These are phyloP conservation scores for Rachicladosporium sp. DNA, from an alignment of 2,329 filamentous ascomycete genomes.

Conservation along the genomic window DNA sequence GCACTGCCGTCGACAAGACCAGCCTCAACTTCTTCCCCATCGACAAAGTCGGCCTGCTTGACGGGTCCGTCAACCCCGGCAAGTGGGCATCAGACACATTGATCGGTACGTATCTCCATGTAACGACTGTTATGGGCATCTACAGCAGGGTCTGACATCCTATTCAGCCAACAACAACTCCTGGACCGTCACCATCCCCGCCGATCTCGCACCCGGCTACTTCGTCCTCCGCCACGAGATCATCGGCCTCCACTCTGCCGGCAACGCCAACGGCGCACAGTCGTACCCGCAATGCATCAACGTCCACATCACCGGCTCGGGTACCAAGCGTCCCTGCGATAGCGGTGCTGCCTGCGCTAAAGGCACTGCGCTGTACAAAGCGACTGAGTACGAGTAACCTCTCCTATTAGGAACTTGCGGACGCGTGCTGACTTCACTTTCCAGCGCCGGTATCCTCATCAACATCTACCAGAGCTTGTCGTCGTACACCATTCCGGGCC, in stretches of 20 bases:
- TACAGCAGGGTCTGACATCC: too few relatives aligned
- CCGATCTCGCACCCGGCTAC: constrained; percentile 41
- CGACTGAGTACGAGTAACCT: constrained; percentile 27
- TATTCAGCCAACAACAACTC: constrained; percentile 7
- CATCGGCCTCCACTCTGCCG: constrained; percentile 47
- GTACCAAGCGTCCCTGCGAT: constrained; percentile 12
- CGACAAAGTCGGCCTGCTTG: constrained; percentile 41
- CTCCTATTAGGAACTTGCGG: too few relatives aligned
- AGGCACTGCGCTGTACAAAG: constrained; percentile 43
- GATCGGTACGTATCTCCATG: constrained; percentile 16
- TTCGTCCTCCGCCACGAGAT: constrained; percentile 50
- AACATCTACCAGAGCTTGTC: constrained; percentile 41
- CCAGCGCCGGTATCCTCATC: constrained; percentile 38
- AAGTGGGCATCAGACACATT: constrained; percentile 45
- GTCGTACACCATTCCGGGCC: constrained; percentile 39
- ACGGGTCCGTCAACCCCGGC: constrained; percentile 30
- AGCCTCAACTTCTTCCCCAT: constrained; percentile 53
- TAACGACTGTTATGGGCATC: too few relatives aligned
- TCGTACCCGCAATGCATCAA: constrained; percentile 37
- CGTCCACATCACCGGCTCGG: constrained; percentile 45
- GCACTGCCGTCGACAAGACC: constrained; percentile 40
- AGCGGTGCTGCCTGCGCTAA: constrained; percentile 4
- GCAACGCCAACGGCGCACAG: constrained; percentile 11
- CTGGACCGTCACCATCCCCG: constrained; percentile 38
- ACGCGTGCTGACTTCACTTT: too few relatives aligned